Evolutionary conservation across 768 basidiomycete genomes (phyloP).

Genomic region (Pisolithus microcarpus): DNA sequence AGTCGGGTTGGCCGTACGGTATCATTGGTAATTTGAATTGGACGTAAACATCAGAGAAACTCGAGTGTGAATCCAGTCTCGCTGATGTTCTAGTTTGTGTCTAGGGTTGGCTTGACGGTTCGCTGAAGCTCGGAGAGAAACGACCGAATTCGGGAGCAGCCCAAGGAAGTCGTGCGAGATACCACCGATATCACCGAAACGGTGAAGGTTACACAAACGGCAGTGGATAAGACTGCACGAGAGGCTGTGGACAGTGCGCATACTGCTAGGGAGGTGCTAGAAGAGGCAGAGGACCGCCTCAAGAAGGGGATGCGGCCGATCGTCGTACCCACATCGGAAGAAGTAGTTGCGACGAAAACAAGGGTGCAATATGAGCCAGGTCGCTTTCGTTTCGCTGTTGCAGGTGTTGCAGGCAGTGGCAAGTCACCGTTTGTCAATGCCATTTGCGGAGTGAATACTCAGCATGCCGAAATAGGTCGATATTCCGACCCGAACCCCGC

Average conservation of each 20-base stretch:
- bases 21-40: too few relatives aligned
- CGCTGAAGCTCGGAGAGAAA: too few relatives aligned
- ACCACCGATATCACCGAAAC: neutral
- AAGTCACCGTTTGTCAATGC: conserved; percentile 27
- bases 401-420: conserved; percentile 19
- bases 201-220: neutral
- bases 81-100: too few relatives aligned
- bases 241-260: neutral
- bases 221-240: neutral
- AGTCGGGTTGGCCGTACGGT: too few relatives aligned
- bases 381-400: conserved; percentile 22
- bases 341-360: conserved; percentile 2
- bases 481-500: conserved; percentile 16
- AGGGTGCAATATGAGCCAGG: conserved; percentile 9
- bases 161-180: neutral
- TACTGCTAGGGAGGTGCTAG: neutral
- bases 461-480: conserved; percentile 15
- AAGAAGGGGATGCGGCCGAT: too few relatives aligned
- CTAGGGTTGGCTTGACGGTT: too few relatives aligned
- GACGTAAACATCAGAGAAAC: too few relatives aligned
- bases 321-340: conserved; percentile 4
- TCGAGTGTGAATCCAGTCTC: too few relatives aligned
- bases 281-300: neutral
- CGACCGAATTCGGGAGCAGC: too few relatives aligned
- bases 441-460: conserved; percentile 17